These are phyloP conservation scores for Trametes versicolor DNA, from an alignment of 1,284 basidiomycete species.

Conservation along the genomic window DNA sequence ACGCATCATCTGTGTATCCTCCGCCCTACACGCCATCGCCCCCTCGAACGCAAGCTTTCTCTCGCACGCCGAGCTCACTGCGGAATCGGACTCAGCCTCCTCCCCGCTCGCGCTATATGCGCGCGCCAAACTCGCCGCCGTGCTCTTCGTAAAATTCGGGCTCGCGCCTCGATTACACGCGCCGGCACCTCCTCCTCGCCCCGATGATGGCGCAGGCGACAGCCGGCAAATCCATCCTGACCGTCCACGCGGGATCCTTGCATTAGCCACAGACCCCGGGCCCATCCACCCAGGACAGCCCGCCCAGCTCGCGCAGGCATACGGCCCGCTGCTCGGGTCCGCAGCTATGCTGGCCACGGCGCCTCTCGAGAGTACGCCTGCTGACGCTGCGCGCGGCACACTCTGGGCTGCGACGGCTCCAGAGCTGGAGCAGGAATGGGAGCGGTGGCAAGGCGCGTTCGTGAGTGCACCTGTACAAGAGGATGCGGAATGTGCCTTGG, in stretches of 20 bases:
- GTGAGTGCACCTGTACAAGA: slow-evolving; percentile 48
- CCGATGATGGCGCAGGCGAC: not conserved
- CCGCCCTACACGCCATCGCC: slow-evolving; percentile 51
- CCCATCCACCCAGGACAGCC: slow-evolving; percentile 56
- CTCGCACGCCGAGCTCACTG: slow-evolving; percentile 51
- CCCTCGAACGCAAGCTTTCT: slow-evolving; percentile 48
- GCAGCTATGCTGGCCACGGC: slow-evolving; percentile 45
- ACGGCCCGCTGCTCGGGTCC: slow-evolving; percentile 48
- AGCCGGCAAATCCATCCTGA: not conserved
- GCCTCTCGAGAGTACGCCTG: slow-evolving; percentile 49
- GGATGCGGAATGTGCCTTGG: slow-evolving; percentile 49
- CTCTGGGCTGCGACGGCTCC: slow-evolving; percentile 49
- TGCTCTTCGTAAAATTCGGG: slow-evolving; percentile 52
- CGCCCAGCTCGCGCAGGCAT: slow-evolving; percentile 51
- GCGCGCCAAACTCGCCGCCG: slow-evolving; percentile 54
- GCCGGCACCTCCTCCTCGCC: slow-evolving; percentile 33
- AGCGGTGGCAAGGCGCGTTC: slow-evolving; percentile 50
- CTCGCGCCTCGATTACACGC: slow-evolving; percentile 48
- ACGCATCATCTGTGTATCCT: slow-evolving; percentile 54
- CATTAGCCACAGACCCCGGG: slow-evolving; percentile 52
- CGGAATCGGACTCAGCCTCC: slow-evolving; percentile 39
- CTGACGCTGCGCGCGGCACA: slow-evolving; percentile 47
- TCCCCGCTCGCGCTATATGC: slow-evolving; percentile 50
- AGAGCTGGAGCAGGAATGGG: slow-evolving; percentile 48
- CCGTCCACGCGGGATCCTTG: slow-evolving; percentile 41